phyloP scores from a whole-genome alignment of 768 basidiomycete species.

The Trametes villosa region DNA sequence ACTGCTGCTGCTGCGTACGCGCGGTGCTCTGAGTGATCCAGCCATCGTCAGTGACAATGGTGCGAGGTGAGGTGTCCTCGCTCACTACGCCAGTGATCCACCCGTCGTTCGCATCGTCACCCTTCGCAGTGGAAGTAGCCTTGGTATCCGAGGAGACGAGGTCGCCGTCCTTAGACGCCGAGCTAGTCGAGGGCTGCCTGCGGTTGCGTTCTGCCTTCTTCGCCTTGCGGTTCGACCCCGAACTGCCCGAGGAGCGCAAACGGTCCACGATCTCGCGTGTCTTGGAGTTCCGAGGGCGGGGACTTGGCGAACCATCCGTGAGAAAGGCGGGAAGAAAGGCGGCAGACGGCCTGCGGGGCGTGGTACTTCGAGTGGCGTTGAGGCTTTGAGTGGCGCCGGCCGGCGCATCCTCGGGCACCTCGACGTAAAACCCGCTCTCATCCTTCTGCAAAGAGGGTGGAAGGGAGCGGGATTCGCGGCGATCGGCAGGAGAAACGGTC shows the following conservation, averaged over 20 bases:
- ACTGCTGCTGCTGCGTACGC: conserved; percentile 2
- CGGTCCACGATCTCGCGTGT: conserved; percentile 65
- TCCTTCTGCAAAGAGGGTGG: conserved; percentile 53
- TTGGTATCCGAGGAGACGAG: not conserved
- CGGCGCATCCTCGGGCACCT: conserved; percentile 32
- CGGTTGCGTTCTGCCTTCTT: conserved; percentile 18
- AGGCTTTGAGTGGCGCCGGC: conserved; percentile 12
- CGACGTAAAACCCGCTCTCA: conserved; percentile 54
- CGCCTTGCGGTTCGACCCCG: conserved; percentile 16
- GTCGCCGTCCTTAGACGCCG: conserved; percentile 10
- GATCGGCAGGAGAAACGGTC: conserved; percentile 33
- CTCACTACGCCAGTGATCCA: conserved; percentile 29
- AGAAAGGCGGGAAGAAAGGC: conserved; percentile 54
- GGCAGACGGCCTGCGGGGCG: conserved; percentile 37
- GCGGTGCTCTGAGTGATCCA: conserved; percentile 27
- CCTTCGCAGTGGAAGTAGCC: not conserved
- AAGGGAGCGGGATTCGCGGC: conserved; percentile 33
- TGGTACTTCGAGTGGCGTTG: conserved; percentile 38
- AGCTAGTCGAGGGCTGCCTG: not conserved
- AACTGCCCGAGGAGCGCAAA: conserved; percentile 42
- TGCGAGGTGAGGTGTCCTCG: conserved; percentile 10
- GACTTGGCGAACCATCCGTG: conserved; percentile 39
- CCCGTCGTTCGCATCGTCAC: conserved; percentile 22
- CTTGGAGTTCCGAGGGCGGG: conserved; percentile 51
- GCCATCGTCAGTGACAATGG: conserved; percentile 25